Evolutionary conservation across 2,329 filamentous ascomycete genomes (phyloP).

Genomic region (Volutella citrinella): DNA sequence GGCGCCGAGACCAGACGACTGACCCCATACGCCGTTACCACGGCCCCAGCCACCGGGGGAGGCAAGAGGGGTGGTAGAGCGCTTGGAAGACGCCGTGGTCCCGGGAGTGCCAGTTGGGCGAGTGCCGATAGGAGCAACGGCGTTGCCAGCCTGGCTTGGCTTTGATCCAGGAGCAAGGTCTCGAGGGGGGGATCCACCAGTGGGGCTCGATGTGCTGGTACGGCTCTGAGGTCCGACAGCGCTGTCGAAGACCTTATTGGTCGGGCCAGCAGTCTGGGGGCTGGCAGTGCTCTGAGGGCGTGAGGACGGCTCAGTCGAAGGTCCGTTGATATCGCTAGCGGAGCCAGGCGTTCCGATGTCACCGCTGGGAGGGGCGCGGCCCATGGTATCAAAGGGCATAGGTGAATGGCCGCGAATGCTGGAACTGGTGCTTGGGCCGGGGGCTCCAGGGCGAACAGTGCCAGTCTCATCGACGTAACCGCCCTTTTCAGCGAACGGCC

Average conservation of each 20-base stretch:
- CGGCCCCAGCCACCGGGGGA: constrained; percentile 84
- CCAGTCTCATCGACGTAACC: constrained; percentile 68
- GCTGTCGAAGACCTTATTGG: constrained; percentile 61
- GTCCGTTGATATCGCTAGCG: constrained; percentile 43
- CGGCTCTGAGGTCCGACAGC: constrained; percentile 59
- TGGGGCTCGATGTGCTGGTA: constrained; percentile 79
- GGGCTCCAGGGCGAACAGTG: constrained; percentile 60
- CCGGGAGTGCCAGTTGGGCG: constrained; percentile 65
- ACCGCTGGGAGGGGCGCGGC: constrained; percentile 35
- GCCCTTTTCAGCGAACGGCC: constrained; percentile 63
- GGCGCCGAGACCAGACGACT: constrained; percentile 75
- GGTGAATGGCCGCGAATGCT: constrained; percentile 76
- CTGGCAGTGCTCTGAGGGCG: constrained; percentile 84
- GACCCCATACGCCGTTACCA: constrained; percentile 81
- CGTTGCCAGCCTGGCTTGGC: constrained; percentile 52
- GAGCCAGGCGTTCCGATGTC: constrained; percentile 40
- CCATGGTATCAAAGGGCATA: constrained; percentile 66
- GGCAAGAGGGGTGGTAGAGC: constrained; percentile 85
- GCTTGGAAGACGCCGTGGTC: constrained; percentile 58
- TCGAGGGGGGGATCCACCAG: constrained; percentile 75
- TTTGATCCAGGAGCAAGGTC: constrained; percentile 54
- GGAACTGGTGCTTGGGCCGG: constrained; percentile 60
- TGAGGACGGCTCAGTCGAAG: constrained; percentile 51
- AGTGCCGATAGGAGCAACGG: constrained; percentile 91
- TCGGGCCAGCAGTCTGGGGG: constrained; percentile 60